These are phyloP conservation scores for Prunus fruticosa DNA, from an alignment of 306 rosid genomes.

Conservation along the genomic window DNA sequence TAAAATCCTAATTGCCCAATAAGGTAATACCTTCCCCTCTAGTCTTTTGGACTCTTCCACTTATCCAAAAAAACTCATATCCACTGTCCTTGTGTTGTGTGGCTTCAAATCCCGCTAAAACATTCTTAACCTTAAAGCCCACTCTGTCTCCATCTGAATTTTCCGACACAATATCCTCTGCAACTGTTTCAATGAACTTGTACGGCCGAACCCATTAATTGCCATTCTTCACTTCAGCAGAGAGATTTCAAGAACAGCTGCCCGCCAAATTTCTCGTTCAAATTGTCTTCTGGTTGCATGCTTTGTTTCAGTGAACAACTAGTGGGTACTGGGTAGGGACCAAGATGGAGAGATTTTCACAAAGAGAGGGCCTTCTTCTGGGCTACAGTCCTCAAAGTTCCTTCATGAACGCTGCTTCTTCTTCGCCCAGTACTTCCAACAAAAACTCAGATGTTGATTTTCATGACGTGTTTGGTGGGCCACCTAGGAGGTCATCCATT, in stretches of 20 bases:
- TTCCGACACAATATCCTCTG: neutral
- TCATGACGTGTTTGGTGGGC: constrained; percentile 86
- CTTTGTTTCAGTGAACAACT: neutral
- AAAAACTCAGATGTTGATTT: constrained; percentile 68
- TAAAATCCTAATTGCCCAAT: neutral
- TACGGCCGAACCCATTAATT: too few relatives aligned
- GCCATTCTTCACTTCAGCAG: too few relatives aligned
- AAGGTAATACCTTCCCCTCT: neutral
- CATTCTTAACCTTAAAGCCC: neutral
- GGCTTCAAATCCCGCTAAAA: constrained; percentile 34
- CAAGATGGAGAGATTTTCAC: constrained; percentile 57
- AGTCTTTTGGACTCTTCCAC: constrained; percentile 28
- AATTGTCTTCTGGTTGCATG: neutral
- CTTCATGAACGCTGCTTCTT: constrained; percentile 26
- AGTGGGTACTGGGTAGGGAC: neutral
- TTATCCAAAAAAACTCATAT: constrained; percentile 30
- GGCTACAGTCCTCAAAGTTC: constrained; percentile 41
- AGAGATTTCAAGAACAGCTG: neutral
- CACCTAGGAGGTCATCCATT: constrained; percentile 65
- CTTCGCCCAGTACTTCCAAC: constrained; percentile 29
- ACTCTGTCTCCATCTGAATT: constrained; percentile 16
- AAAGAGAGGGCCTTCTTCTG: constrained; percentile 50
- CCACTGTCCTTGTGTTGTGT: constrained; percentile 27
- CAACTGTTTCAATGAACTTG: neutral
- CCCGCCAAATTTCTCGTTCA: constrained; percentile 1